Base-by-base conservation (phyloP, 345 rosid genomes). In the Aquilaria sinensis region DNA sequence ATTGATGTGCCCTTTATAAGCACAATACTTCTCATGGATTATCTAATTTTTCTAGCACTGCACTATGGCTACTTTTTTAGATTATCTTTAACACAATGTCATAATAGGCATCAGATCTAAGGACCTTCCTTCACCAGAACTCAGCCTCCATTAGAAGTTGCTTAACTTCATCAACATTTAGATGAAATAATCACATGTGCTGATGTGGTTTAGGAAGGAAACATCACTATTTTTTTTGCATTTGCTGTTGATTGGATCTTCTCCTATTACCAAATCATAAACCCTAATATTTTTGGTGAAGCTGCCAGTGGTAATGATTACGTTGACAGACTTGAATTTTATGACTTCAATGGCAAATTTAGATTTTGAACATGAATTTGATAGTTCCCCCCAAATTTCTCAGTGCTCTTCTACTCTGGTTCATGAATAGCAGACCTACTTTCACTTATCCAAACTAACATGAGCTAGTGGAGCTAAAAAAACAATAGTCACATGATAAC, bases 31-130 rank as follows among this genome's bases (percentile, higher is more conserved):
- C 23, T 58, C 70, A 15, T 29, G 69, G 43, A 11, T 63, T 74
- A 0, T 61, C 60, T 3, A 75, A 34, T 10, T 75, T 67, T 96
- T 96, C 89, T 2, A 75, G 78, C 77, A 82, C 89, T 60, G 89
- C 62, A 66, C 5, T 96, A 86, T 0, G 73, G 37, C 57, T 64
- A 61, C 12, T 56, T 75, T 76, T 89, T 96, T 12, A 87, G 75
- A 67, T 89, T 88, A 47, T 92, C 68, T 92, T 96, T 48, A 70
- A 87, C 14, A 92, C 95, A 0, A 89, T 90, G 23, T 96, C 98
- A 57, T 92, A 96, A 61, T 92, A 92, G 67, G 89, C 98, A 0
- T 90, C 98, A 2, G 96, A 81, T 34, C 86, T 95, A n/a, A 92
- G 30, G 16, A 85, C 76, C 72, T 78, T 70, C 16, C 87, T 16